These are phyloP conservation scores for Starmerella gropengiesseri DNA, from an alignment of 805 yeast genomes.

Conservation along the genomic window DNA sequence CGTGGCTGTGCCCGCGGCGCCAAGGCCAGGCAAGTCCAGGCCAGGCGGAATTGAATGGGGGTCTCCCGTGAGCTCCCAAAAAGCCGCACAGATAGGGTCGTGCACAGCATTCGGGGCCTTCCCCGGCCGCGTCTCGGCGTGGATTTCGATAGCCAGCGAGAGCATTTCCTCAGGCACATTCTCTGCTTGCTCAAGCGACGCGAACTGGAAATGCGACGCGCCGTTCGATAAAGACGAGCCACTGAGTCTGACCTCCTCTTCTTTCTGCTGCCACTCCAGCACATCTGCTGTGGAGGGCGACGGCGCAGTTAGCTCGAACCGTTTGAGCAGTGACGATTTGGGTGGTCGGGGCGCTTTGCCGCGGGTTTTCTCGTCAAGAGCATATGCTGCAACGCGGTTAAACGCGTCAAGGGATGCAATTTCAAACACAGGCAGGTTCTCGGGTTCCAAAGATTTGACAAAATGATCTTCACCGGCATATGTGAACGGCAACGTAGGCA, in stretches of 20 bases:
- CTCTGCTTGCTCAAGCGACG: slow-evolving; percentile 12
- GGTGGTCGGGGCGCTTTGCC: no score
- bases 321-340: not conserved
- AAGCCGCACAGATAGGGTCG: slow-evolving; percentile 50
- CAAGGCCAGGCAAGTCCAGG: not conserved
- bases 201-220: slow-evolving; percentile 7
- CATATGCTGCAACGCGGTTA: slow-evolving; percentile 1
- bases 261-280: slow-evolving; percentile 10
- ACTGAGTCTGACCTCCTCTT: not conserved
- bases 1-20: no score
- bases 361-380: slow-evolving; percentile 8
- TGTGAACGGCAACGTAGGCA: slow-evolving; percentile 43
- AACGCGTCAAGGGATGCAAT: not conserved
- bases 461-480: slow-evolving; percentile 58
- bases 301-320: slow-evolving; percentile 9
- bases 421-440: slow-evolving; percentile 27
- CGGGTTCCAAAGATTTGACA: slow-evolving; percentile 34
- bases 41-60: not conserved
- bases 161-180: slow-evolving; percentile 34
- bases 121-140: slow-evolving; percentile 41
- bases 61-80: slow-evolving; percentile 39
- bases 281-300: slow-evolving; percentile 18
- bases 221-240: not conserved
- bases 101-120: slow-evolving; percentile 52
- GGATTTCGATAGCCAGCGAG: slow-evolving; percentile 57